Percentiles rank a stretch among this genome's conserved stretches.
These are phyloP conservation scores for Penicillium dipodomyicola DNA, from an alignment of 495 filamentous ascomycete species.

Conservation along the genomic window DNA sequence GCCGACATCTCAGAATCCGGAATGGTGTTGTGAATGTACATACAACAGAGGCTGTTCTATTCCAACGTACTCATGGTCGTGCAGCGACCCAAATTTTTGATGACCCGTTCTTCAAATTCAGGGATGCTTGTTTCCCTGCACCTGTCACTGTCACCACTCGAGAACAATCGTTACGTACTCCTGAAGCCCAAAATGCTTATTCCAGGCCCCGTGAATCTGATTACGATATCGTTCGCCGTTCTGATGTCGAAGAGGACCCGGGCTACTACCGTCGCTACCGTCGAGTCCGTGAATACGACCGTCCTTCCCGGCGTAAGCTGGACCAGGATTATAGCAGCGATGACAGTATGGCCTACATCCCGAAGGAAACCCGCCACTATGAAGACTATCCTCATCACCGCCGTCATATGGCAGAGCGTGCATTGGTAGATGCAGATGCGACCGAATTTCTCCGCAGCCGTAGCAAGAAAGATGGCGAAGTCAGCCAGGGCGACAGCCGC, in stretches of 20 bases:
- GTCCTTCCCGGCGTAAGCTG: constrained; percentile 53
- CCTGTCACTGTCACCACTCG: constrained; percentile 70
- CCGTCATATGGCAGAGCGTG: constrained; percentile 81
- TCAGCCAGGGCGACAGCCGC: constrained; percentile 56
- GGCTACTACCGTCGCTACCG: constrained; percentile 56
- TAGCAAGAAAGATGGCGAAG: constrained; percentile 55
- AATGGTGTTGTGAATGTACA: neutral
- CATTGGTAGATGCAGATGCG: constrained; percentile 72
- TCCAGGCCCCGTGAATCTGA: constrained; percentile 62
- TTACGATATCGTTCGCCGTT: constrained; percentile 62
- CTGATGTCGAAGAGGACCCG: constrained; percentile 51
- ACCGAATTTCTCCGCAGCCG: constrained; percentile 72
- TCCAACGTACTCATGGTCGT: neutral
- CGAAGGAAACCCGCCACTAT: constrained; percentile 53
- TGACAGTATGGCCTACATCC: constrained; percentile 61
- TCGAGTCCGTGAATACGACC: constrained; percentile 52
- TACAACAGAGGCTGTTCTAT: neutral
- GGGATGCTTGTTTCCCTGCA: no score
- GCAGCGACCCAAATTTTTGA: neutral
- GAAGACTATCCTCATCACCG: constrained; percentile 60
- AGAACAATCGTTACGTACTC: constrained; percentile 71
- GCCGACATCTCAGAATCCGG: neutral
- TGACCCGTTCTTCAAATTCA: neutral
- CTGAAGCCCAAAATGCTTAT: constrained; percentile 68
- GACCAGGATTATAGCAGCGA: constrained; percentile 58